Conservation (phyloP, 2,329 filamentous ascomycete genomes). For the Pseudopyrenochaeta lycopersici region DNA sequence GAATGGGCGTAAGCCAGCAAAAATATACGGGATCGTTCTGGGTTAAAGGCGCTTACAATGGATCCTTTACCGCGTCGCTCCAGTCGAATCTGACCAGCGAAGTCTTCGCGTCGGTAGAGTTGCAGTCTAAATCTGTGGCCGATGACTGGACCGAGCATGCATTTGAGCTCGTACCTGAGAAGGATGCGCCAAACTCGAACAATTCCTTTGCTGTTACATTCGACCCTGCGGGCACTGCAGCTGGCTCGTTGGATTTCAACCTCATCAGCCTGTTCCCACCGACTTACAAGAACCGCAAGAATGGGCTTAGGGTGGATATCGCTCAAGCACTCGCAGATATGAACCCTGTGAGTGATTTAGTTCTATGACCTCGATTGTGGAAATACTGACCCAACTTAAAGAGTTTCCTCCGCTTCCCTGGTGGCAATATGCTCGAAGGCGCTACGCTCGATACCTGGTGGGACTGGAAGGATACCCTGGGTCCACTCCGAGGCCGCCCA, state of each 20-base stretch:
- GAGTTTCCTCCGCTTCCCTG: slow-evolving; percentile 61
- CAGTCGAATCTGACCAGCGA: slow-evolving; percentile 53
- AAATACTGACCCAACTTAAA: slow-evolving; percentile 4
- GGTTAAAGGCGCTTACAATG: slow-evolving; percentile 50
- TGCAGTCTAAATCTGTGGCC: slow-evolving; percentile 40
- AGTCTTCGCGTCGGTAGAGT: slow-evolving; percentile 49
- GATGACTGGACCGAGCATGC: slow-evolving; percentile 53
- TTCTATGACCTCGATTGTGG: not conserved
- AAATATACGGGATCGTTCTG: slow-evolving; percentile 63
- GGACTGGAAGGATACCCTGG: slow-evolving; percentile 61
- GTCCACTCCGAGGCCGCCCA: slow-evolving; percentile 58
- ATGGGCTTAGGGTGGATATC: slow-evolving; percentile 61
- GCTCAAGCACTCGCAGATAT: slow-evolving; percentile 56
- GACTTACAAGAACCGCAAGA: slow-evolving; percentile 62
- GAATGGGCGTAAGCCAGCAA: slow-evolving; percentile 59
- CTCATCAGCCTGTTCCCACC: slow-evolving; percentile 64
- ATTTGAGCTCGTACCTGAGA: slow-evolving; percentile 47
- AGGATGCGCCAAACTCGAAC: slow-evolving; percentile 56
- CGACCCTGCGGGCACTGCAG: slow-evolving; percentile 48
- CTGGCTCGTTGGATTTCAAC: slow-evolving; percentile 54
- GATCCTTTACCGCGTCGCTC: slow-evolving; percentile 50
- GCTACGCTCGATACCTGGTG: slow-evolving; percentile 32
- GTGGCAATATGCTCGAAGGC: slow-evolving; percentile 59
- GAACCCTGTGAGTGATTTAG: slow-evolving; percentile 40
- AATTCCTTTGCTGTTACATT: slow-evolving; percentile 63